These are phyloP conservation scores for Hyaloscypha finlandica DNA, from an alignment of 495 filamentous ascomycete species.

Conservation along the genomic window DNA sequence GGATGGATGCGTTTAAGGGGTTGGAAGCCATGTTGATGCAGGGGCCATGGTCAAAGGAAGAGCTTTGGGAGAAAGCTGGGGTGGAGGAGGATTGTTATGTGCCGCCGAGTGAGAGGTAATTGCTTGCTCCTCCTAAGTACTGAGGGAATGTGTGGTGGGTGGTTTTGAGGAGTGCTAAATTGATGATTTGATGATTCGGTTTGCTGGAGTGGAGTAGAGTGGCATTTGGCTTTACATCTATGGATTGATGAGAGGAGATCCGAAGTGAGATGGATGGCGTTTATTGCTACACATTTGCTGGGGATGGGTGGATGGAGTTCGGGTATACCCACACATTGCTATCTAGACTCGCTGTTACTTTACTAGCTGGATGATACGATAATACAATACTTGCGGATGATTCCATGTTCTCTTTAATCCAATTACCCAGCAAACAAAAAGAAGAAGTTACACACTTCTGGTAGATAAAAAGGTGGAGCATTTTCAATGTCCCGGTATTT, in stretches of 20 bases:
- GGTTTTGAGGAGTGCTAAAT: background rate
- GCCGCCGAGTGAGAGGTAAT: background rate
- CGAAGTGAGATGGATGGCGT: background rate
- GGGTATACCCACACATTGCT: background rate
- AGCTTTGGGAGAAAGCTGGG: constrained; percentile 33
- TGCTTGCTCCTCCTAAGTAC: background rate
- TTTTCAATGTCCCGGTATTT: too few species aligned
- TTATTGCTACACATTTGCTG: background rate
- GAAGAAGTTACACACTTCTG: too few species aligned
- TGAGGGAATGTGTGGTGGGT: background rate
- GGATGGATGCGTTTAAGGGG: constrained; percentile 54
- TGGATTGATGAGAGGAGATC: background rate
- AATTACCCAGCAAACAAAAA: too few species aligned
- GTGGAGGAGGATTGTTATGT: constrained; percentile 26
- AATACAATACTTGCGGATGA: background rate
- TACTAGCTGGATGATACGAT: background rate
- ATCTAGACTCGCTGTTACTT: background rate
- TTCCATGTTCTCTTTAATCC: too few species aligned
- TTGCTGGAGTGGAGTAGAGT: too few species aligned
- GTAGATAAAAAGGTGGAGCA: too few species aligned
- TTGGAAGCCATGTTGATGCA: constrained; percentile 52
- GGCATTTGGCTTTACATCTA: background rate
- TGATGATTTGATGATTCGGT: background rate
- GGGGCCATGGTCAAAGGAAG: constrained; percentile 41
- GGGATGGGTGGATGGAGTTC: background rate